Conservation (phyloP, 306 rosid genomes). For the Styphnolobium japonicum region DNA sequence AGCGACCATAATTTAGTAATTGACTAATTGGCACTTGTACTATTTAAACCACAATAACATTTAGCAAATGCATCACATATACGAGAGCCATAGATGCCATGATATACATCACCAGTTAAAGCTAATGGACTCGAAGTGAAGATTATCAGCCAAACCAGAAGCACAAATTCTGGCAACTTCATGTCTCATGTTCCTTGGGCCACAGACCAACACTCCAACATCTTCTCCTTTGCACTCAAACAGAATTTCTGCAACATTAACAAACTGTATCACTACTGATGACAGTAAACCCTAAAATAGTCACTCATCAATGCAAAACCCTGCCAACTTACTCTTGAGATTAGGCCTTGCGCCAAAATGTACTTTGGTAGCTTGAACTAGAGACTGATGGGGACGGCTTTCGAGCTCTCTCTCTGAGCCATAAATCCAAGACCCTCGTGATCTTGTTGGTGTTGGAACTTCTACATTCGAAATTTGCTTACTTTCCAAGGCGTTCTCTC, state of each 20-base stretch:
- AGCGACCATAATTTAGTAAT: too few relatives aligned
- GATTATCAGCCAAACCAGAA: slow-evolving; percentile 33
- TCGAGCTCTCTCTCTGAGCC: slow-evolving; percentile 38
- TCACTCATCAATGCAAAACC: neutral
- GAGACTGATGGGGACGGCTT: slow-evolving; percentile 46
- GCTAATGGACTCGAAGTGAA: slow-evolving; percentile 46
- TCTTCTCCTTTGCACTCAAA: slow-evolving; percentile 32
- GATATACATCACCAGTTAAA: slow-evolving; percentile 54
- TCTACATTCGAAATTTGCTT: slow-evolving; percentile 38
- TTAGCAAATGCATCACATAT: too few relatives aligned
- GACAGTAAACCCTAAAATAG: neutral
- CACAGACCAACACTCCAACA: slow-evolving; percentile 51
- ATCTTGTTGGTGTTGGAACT: slow-evolving; percentile 18
- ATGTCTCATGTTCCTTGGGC: slow-evolving; percentile 56
- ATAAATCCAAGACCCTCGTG: slow-evolving; percentile 22
- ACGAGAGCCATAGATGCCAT: too few relatives aligned
- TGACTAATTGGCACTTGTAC: too few relatives aligned
- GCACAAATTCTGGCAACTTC: slow-evolving; percentile 55
- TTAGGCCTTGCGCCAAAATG: slow-evolving; percentile 53
- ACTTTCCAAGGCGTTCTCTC: slow-evolving; percentile 13
- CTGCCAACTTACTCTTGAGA: slow-evolving; percentile 42
- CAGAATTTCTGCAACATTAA: slow-evolving; percentile 35
- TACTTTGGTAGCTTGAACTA: slow-evolving; percentile 38
- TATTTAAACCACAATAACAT: too few relatives aligned
- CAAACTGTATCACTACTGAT: neutral